Base-by-base conservation (phyloP, 2,329 filamentous ascomycete species). In the Ambrosiella xylebori region DNA sequence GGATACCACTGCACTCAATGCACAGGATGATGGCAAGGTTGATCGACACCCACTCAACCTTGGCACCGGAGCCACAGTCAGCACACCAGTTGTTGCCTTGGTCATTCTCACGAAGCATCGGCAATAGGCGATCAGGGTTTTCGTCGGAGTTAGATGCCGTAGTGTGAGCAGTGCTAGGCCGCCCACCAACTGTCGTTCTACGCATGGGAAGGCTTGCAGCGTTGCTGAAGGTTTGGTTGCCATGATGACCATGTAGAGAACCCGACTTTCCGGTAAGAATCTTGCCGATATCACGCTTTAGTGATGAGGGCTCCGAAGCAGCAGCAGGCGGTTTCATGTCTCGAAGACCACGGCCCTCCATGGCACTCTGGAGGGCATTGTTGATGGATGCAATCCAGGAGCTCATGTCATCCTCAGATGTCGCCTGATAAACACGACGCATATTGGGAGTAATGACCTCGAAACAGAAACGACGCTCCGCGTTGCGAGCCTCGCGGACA, bases 1-100 rank as follows among this genome's bases (percentile, higher is more conserved):
- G 93, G 61, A 98, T 96, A 62, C 93, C 93, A 67, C 90, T 95
- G 71, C 93, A 98, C 70, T 98, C 91, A 67, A 96, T 96, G 72
- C 93, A 98, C 17, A 98, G 78, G 57, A 98, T 84, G 61, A 98
- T 95, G 51, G 88, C 93, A 3, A 98, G 77, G 65, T 98, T 98
- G 71, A 98, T 95, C 0, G 93, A 97, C 36, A 97, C 93, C 93
- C 93, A 98, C 70, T 98, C 93, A 19, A 95, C 90, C 72, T 96
- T 97, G 66, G 83, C 80, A 39, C 86, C 85, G 7, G 89, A 94
- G 9, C 88, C 87, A 67, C 93, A 98, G 68, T 98, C 93, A 13
- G 93, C 93, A 68, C 93, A 98, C 79, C 85, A 86, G 64, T 81
- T 85, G 70, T 98, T 98, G 45, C 88, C 90, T 65, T 95, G 86